Evolutionary conservation across 257 asterid genomes (phyloP).

Genomic region (Solanum boliviense): DNA sequence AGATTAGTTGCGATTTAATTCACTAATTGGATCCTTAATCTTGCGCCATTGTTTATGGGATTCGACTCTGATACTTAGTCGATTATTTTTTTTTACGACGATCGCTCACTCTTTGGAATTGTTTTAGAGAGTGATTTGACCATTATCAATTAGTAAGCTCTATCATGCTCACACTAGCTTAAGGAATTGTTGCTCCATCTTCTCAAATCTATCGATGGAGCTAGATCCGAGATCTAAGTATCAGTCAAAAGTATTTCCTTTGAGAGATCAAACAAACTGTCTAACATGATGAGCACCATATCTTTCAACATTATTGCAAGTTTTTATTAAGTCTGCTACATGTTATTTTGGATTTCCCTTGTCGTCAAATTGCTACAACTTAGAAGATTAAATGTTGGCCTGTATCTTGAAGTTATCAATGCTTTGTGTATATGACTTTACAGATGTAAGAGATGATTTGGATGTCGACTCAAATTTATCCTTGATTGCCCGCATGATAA

Average conservation of each 20-base stretch:
- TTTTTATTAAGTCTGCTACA: not conserved
- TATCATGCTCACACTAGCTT: not conserved
- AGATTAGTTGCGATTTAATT: not conserved
- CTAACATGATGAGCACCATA: no score
- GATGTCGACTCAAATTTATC: not conserved
- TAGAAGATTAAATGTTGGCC: not conserved
- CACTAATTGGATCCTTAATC: not conserved
- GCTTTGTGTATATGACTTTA: not conserved
- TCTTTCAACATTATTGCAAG: no score
- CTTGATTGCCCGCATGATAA: not conserved
- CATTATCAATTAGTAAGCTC: not conserved
- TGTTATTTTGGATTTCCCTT: no score
- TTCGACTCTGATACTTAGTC: not conserved
- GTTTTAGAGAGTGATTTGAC: not conserved
- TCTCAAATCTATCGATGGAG: not conserved
- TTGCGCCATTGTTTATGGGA: not conserved
- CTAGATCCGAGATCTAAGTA: not conserved
- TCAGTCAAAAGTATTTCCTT: no score
- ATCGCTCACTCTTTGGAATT: no score
- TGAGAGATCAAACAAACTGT: not conserved
- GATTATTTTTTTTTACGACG: not conserved
- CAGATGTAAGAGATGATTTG: no score
- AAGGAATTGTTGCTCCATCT: not conserved
- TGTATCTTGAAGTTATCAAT: not conserved
- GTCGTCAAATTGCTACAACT: not conserved